phyloP scores from a whole-genome alignment of 2,329 filamentous ascomycete species.

The Beauveria medogensis region DNA sequence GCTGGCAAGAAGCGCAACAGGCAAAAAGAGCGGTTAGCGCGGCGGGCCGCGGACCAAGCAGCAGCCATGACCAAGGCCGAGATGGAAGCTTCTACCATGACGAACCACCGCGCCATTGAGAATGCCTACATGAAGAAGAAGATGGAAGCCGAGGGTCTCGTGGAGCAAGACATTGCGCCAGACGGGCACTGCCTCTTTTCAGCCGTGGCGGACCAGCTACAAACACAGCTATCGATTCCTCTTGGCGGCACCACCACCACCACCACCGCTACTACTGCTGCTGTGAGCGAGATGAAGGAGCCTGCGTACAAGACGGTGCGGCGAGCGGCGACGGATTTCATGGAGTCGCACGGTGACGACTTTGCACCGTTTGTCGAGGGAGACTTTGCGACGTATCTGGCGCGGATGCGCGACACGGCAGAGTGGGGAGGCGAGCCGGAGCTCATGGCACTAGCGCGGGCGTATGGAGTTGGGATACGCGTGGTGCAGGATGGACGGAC shows the following conservation, averaged over 20 bases:
- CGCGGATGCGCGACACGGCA: slow-evolving; percentile 74
- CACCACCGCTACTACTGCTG: background rate
- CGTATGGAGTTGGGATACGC: slow-evolving; percentile 71
- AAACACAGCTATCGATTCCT: slow-evolving; percentile 12
- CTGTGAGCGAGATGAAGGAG: slow-evolving; percentile 16
- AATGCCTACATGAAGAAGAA: slow-evolving; percentile 59
- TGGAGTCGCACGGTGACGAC: slow-evolving; percentile 64
- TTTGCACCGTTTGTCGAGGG: slow-evolving; percentile 81
- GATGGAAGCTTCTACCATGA: slow-evolving; percentile 65
- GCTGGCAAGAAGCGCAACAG: slow-evolving; percentile 70
- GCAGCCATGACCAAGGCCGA: slow-evolving; percentile 60
- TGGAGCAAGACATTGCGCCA: slow-evolving; percentile 71
- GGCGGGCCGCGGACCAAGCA: slow-evolving; percentile 78
- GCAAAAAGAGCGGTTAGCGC: slow-evolving; percentile 83
- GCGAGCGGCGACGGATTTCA: slow-evolving; percentile 67
- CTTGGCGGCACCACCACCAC: slow-evolving; percentile 15
- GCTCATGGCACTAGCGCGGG: slow-evolving; percentile 72
- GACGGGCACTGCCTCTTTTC: slow-evolving; percentile 96
- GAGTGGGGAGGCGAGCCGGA: slow-evolving; percentile 97
- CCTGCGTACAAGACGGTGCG: slow-evolving; percentile 60
- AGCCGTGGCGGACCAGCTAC: slow-evolving; percentile 78
- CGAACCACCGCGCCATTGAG: slow-evolving; percentile 65
- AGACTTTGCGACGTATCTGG: slow-evolving; percentile 59
- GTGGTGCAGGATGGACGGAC: slow-evolving; percentile 79
- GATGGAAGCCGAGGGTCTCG: slow-evolving; percentile 56